Evolutionary conservation across 2,329 filamentous ascomycete genomes (phyloP).

Genomic region (Hymenotorrendiella dingleyae): DNA sequence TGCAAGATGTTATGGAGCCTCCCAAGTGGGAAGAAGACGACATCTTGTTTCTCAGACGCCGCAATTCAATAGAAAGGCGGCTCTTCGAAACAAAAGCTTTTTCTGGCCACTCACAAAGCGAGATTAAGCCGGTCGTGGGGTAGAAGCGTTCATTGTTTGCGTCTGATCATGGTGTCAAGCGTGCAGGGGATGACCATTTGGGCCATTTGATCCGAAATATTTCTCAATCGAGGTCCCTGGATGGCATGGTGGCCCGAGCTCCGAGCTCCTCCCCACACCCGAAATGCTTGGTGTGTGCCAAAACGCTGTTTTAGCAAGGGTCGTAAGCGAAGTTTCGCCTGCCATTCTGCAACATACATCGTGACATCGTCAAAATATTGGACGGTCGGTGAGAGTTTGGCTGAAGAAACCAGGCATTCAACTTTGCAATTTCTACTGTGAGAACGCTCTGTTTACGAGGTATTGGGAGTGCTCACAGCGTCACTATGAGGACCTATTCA

Average conservation of each 20-base stretch:
- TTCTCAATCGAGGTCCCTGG: constrained; percentile 15
- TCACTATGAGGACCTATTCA: no score
- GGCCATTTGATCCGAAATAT: constrained; percentile 6
- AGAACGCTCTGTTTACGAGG: no score
- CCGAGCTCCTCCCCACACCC: no score
- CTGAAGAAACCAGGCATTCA: not conserved
- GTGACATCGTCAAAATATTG: constrained; percentile 5
- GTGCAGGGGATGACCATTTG: constrained; percentile 8
- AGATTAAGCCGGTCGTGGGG: not conserved
- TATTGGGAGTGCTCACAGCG: no score
- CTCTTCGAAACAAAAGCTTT: constrained; percentile 14
- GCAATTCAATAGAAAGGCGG: constrained; percentile 5
- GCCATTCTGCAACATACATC: constrained; percentile 9
- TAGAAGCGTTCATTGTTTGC: constrained; percentile 8
- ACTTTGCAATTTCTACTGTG: no score
- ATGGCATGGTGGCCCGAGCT: constrained; percentile 15
- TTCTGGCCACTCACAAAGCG: not conserved
- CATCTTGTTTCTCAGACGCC: constrained; percentile 12
- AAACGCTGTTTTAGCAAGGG: constrained; percentile 9
- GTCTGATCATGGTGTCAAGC: constrained; percentile 21
- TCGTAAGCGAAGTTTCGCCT: constrained; percentile 11
- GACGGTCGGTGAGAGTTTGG: no score
- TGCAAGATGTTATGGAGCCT: no score
- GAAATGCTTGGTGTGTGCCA: constrained; percentile 8
- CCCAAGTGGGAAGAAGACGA: no score